These are phyloP conservation scores for Yamadazyma dushanensis DNA, from an alignment of 1,139 yeast species.

Conservation along the genomic window DNA sequence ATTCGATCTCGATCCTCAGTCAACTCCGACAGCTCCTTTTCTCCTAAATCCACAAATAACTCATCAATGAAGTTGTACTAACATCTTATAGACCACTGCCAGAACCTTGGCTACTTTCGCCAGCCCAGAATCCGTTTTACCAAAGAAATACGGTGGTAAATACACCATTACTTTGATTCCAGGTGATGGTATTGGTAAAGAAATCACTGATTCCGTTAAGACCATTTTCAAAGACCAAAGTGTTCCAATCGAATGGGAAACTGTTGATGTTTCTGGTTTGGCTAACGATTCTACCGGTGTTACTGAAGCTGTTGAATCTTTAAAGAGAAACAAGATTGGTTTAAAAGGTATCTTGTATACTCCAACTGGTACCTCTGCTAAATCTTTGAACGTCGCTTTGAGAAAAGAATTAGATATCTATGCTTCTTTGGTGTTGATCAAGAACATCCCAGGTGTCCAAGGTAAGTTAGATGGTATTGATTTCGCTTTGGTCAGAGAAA, in stretches of 20 bases:
- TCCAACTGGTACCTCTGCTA: slow-evolving; percentile 60
- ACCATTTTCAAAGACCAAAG: slow-evolving; percentile 82
- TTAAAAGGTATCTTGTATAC: slow-evolving; percentile 95
- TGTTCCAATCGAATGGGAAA: slow-evolving; percentile 94
- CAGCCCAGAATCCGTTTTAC: slow-evolving; percentile 63
- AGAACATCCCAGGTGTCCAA: slow-evolving; percentile 92
- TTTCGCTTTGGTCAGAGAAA: slow-evolving; percentile 94
- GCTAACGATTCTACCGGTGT: slow-evolving; percentile 58
- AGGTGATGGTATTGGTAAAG: slow-evolving; percentile 97
- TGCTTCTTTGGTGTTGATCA: slow-evolving; percentile 90
- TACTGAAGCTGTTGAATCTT: slow-evolving; percentile 84
- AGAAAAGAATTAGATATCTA: slow-evolving; percentile 95
- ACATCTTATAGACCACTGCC: slow-evolving; percentile 26
- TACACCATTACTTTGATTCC: slow-evolving; percentile 93
- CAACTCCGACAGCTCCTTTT: slow-evolving; percentile 1
- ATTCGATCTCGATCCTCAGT: neutral
- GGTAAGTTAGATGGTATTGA: slow-evolving; percentile 87
- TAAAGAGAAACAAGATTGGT: slow-evolving; percentile 96
- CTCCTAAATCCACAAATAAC: neutral
- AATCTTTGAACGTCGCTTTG: slow-evolving; percentile 89
- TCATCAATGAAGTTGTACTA: slow-evolving; percentile 4
- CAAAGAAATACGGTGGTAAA: slow-evolving; percentile 93
- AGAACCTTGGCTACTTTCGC: slow-evolving; percentile 51
- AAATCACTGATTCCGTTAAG: slow-evolving; percentile 91
- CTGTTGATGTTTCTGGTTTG: slow-evolving; percentile 82